Evolutionary conservation across 163 green algal species (phyloP).

Genomic region (Scenedesmus sp.): DNA sequence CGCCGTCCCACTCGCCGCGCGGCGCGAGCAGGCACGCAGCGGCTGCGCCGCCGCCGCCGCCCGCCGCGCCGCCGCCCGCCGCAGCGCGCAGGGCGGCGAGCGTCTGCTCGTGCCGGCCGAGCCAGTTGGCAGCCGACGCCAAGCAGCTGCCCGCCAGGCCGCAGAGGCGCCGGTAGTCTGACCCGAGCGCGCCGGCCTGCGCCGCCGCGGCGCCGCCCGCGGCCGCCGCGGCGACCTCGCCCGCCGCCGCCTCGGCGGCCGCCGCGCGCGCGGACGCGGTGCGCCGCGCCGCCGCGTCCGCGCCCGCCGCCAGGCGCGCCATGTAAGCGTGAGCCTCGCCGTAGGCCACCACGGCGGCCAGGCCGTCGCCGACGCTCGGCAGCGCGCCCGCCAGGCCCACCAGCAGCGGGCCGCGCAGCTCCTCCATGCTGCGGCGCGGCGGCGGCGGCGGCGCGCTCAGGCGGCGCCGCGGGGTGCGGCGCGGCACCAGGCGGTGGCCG

Average conservation of each 20-base stretch:
- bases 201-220: not conserved
- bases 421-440: constrained; percentile 21
- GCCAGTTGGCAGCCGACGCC: constrained; percentile 1
- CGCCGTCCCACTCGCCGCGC: not conserved
- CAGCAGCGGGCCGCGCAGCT: constrained; percentile 46
- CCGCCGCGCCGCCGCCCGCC: not conserved
- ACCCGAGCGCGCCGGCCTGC: not conserved
- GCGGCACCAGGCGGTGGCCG: not conserved
- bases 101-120: constrained; percentile 18
- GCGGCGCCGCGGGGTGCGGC: not conserved
- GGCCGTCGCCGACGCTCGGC: constrained; percentile 24
- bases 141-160: constrained; percentile 17
- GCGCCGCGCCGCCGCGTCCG: constrained; percentile 1
- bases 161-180: constrained; percentile 15
- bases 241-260: constrained; percentile 2
- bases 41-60: not conserved
- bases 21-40: not conserved
- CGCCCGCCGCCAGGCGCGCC: not conserved
- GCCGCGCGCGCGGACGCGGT: constrained; percentile 4
- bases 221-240: not conserved
- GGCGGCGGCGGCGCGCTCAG: not conserved
- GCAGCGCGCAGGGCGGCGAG: not conserved
- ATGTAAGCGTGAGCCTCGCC: constrained; percentile 33
- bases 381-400: constrained; percentile 16
- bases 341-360: constrained; percentile 23